phyloP scores from a whole-genome alignment of 2,329 filamentous ascomycete species.

The Fusarium hostae region DNA sequence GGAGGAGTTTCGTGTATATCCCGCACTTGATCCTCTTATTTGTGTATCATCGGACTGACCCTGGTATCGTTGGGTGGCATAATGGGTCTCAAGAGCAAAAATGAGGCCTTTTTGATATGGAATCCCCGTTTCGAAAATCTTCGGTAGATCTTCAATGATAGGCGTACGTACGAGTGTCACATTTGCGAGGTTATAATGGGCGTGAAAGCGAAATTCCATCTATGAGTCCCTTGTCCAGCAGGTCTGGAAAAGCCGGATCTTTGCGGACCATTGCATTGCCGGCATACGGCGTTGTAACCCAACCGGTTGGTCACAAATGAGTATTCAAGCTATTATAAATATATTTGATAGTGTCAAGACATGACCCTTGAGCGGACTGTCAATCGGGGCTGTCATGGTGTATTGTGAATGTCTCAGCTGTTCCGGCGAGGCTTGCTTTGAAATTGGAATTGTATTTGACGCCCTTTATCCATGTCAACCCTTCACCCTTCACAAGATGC shows the following conservation, averaged over 20 bases:
- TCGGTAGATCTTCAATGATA: background rate
- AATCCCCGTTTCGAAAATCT: constrained; percentile 1
- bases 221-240: constrained; percentile 6
- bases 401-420: constrained; percentile 23
- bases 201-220: constrained; percentile 5
- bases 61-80: constrained; percentile 20
- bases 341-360: background rate
- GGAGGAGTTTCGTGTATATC: constrained; percentile 25
- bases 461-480: constrained; percentile 3
- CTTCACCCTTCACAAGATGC: background rate
- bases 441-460: constrained; percentile 12
- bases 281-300: constrained; percentile 14
- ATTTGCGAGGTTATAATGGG: constrained; percentile 4
- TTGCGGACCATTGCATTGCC: constrained; percentile 2
- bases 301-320: constrained; percentile 13
- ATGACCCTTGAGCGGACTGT: background rate
- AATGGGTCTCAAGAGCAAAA: constrained; percentile 3
- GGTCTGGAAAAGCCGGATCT: background rate
- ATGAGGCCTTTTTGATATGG: constrained; percentile 13
- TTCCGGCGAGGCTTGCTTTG: constrained; percentile 28
- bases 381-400: background rate
- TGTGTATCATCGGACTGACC: constrained; percentile 24
- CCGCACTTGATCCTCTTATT: constrained; percentile 27
- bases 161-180: background rate
- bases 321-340: background rate